Base-by-base conservation (phyloP, 2,329 filamentous ascomycete species). In the Ophiobolus disseminans region DNA sequence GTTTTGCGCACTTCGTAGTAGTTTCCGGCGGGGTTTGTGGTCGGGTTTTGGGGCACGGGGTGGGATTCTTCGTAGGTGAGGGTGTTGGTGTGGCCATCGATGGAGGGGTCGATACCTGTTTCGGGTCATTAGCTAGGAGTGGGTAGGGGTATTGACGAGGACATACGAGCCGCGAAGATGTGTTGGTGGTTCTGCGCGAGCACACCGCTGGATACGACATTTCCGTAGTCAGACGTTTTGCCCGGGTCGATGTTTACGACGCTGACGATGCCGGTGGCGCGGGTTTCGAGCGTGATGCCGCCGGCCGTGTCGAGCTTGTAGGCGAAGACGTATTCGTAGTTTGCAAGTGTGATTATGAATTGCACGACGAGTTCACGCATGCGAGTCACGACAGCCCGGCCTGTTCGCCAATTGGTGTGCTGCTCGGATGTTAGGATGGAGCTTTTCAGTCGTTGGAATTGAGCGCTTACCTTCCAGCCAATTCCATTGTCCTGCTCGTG, bases 171-270 rank as follows among this genome's bases (percentile, higher is more conserved):
- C 10, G 66, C 66, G 65, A 90, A 89, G 34, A 89, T 78, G 70
- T 90, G 87, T 65, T 90, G 87, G 57, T 90, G 86, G 66, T 88
- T 85, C 51, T 85, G 84, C 0, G 86, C 87, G 1, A 89, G 73
- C 0, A 86, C 82, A 0, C 86, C 86, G 0, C 83, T 81, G 0
- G 79, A 77, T 2, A 89, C 86, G 2, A 87, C 80, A 45, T 83
- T 89, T 23, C 85, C 85, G 65, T 80, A 87, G 5, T 71, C 62
- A 7, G 65, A 71, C 1, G 78, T 81, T 57, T 81, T 80, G 31
- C 80, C 80, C 4, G 80, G 76, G 38, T 83, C 83, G 45, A 87
- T 85, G 55, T 82, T 79, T 19, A 84, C 78, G 2, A 84, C 81
- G 5, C 80, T 83, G 10, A 89, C 78, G 45, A 89, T 86, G 1